Percentiles rank a stretch among this genome's conserved stretches.
Evolutionary conservation across 2,329 filamentous ascomycete species (phyloP).

Genomic region (Helicocarpus griseus): DNA sequence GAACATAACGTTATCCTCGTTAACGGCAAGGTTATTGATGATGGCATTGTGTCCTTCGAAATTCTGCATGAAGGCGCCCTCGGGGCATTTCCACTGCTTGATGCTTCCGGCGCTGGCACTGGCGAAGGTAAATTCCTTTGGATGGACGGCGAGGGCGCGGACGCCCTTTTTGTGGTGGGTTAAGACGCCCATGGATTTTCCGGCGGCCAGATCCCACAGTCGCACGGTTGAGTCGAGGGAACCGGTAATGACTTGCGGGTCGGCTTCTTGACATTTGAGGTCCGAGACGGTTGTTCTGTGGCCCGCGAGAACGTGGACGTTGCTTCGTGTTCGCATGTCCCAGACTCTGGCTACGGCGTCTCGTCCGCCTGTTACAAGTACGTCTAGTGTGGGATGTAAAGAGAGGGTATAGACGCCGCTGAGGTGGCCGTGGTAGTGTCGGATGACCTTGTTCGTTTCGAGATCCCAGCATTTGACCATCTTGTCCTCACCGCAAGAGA

Average conservation of each 20-base stretch:
- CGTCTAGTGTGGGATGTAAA: conserved; percentile 89
- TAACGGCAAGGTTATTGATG: conserved; percentile 87
- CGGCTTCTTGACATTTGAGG: conserved; percentile 86
- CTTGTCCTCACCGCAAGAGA: conserved; percentile 97
- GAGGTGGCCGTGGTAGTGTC: conserved; percentile 93
- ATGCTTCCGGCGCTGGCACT: conserved; percentile 85
- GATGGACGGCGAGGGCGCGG: conserved; percentile 71
- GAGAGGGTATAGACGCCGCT: conserved; percentile 90
- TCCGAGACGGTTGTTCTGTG: conserved; percentile 87
- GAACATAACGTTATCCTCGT: conserved; percentile 91
- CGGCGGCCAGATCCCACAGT: conserved; percentile 90
- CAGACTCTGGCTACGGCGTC: conserved; percentile 93
- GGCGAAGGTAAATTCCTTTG: conserved; percentile 92
- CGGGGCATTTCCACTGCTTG: conserved; percentile 99
- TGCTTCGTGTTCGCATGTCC: conserved; percentile 96
- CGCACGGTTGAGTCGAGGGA: conserved; percentile 86
- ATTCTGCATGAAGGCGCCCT: conserved; percentile 98
- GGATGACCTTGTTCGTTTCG: conserved; percentile 98
- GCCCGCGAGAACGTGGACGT: conserved; percentile 84
- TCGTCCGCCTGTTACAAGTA: conserved; percentile 86
- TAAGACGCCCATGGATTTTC: conserved; percentile 89
- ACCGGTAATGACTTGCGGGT: conserved; percentile 89
- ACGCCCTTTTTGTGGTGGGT: conserved; percentile 99
- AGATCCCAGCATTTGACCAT: conserved; percentile 99
- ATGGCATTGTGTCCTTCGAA: conserved; percentile 95